A percentile compares a stretch with the other conserved stretches of the same genome.
These are phyloP conservation scores for Hypoxylon lenormandii DNA, from an alignment of 495 filamentous ascomycete genomes.

Conservation along the genomic window DNA sequence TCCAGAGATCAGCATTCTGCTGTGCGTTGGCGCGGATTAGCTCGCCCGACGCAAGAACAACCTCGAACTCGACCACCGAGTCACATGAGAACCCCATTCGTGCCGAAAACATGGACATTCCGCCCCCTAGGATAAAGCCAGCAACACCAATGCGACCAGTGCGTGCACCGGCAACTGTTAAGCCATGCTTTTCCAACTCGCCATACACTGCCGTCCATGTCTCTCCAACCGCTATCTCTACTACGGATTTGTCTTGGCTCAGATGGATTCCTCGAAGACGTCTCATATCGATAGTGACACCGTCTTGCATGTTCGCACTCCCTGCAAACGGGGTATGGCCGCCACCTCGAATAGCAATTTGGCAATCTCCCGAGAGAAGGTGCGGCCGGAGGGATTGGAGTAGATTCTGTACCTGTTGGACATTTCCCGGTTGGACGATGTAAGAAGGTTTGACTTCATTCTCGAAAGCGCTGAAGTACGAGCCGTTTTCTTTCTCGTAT, in stretches of 20 bases:
- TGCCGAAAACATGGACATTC: slow-evolving; percentile 59
- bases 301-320: slow-evolving; percentile 55
- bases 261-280: slow-evolving; percentile 56
- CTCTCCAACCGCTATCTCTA: slow-evolving; percentile 53
- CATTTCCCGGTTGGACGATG: slow-evolving; percentile 6
- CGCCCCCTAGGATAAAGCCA: slow-evolving; percentile 66
- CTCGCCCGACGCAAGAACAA: slow-evolving; percentile 61
- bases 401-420: slow-evolving; percentile 8
- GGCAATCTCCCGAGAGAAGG: slow-evolving; percentile 10
- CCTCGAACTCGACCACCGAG: slow-evolving; percentile 59
- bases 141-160: slow-evolving; percentile 63
- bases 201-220: slow-evolving; percentile 64
- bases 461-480: slow-evolving; percentile 21
- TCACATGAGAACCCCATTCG: slow-evolving; percentile 59
- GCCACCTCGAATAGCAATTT: slow-evolving; percentile 56
- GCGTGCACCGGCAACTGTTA: slow-evolving; percentile 62
- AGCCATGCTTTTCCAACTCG: slow-evolving; percentile 54
- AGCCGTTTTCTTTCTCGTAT: slow-evolving; percentile 18
- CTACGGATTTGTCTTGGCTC: slow-evolving; percentile 42
- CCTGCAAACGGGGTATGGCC: slow-evolving; percentile 60
- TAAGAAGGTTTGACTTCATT: slow-evolving; percentile 21
- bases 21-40: slow-evolving; percentile 59
- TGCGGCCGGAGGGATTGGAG: slow-evolving; percentile 1
- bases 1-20: slow-evolving; percentile 61
- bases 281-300: slow-evolving; percentile 63